A percentile compares a stretch with the other conserved stretches of the same genome.
phyloP scores from a whole-genome alignment of 1,139 yeast species.

The Yamadazyma jaroonii region DNA sequence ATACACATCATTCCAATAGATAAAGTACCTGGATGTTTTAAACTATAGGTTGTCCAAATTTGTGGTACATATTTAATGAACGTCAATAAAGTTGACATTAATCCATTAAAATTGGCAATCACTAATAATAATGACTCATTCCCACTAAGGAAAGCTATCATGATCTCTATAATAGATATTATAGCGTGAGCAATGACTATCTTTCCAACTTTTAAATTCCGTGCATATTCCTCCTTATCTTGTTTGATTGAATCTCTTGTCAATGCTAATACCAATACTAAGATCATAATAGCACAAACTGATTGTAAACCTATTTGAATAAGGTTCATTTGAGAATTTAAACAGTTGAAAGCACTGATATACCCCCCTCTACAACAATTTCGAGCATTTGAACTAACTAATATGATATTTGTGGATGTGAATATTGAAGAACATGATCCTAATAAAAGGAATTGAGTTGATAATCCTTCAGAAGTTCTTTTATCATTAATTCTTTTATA shows the following conservation, averaged over 20 bases:
- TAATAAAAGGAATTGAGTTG: constrained; percentile 67
- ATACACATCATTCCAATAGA: constrained; percentile 81
- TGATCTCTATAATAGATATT: constrained; percentile 32
- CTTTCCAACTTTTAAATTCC: constrained; percentile 41
- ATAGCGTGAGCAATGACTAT: constrained; percentile 35
- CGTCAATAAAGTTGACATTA: constrained; percentile 60
- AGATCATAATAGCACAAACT: constrained; percentile 58
- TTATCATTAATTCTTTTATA: constrained; percentile 58
- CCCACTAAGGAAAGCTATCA: constrained; percentile 26
- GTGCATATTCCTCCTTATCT: constrained; percentile 41
- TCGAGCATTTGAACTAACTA: constrained; percentile 57
- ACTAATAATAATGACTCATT: constrained; percentile 20
- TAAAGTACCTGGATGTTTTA: constrained; percentile 78
- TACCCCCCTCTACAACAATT: constrained; percentile 46
- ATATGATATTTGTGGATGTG: constrained; percentile 64
- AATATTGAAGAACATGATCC: constrained; percentile 74
- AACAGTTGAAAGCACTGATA: constrained; percentile 55
- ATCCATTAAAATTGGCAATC: constrained; percentile 62
- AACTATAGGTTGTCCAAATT: constrained; percentile 61
- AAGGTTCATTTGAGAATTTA: constrained; percentile 66
- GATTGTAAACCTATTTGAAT: constrained; percentile 71
- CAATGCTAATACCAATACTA: constrained; percentile 49
- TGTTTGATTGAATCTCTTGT: constrained; percentile 48
- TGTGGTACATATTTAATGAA: constrained; percentile 80
- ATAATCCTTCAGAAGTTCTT: constrained; percentile 73